phyloP scores from a whole-genome alignment of 345 rosid genomes.

The Populus simonii region DNA sequence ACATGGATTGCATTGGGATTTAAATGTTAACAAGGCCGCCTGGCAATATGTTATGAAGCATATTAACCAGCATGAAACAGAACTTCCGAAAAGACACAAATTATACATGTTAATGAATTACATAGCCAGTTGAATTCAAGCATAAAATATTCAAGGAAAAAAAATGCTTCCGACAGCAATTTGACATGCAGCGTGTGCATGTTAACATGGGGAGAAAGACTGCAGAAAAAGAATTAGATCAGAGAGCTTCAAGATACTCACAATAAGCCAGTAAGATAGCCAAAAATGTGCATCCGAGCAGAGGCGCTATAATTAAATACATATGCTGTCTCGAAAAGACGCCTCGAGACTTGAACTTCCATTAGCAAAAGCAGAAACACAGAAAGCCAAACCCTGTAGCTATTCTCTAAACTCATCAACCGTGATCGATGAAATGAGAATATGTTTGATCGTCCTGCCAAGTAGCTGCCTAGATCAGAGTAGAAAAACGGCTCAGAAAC shows the following conservation, averaged over 20 bases:
- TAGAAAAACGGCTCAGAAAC: constrained; percentile 38
- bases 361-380: constrained; percentile 62
- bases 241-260: constrained; percentile 38
- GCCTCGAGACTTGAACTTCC: constrained; percentile 70
- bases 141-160: not conserved
- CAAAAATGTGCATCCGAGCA: constrained; percentile 60
- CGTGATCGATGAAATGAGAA: constrained; percentile 42
- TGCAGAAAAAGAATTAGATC: not conserved
- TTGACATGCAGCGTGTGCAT: not conserved
- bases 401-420: constrained; percentile 35
- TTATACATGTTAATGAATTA: no score
- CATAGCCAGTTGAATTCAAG: not conserved
- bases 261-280: constrained; percentile 58
- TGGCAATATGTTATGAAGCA: not conserved
- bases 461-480: constrained; percentile 39
- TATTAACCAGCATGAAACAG: not conserved
- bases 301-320: constrained; percentile 60
- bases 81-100: no score
- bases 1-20: not conserved
- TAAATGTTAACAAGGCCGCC: not conserved
- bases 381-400: constrained; percentile 45
- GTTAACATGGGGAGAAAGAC: not conserved
- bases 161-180: not conserved
- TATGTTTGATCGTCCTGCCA: constrained; percentile 50
- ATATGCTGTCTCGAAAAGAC: constrained; percentile 55